Conservation (phyloP, 306 rosid species). For the Rosa persica region DNA sequence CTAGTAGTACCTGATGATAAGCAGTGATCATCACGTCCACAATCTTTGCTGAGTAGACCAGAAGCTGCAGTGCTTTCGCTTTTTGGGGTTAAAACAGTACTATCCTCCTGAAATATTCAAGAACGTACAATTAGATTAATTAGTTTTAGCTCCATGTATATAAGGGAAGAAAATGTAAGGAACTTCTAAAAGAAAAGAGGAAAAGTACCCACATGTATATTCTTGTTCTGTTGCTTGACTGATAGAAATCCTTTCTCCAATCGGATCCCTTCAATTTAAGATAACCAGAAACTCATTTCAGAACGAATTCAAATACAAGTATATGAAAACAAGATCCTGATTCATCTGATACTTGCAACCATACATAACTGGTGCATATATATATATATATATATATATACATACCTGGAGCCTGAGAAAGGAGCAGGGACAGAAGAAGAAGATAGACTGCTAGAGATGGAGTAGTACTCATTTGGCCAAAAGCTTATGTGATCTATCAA, state of each 20-base stretch:
- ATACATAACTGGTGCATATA: background rate
- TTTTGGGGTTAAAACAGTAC: conserved; percentile 26
- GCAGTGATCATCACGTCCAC: conserved; percentile 30
- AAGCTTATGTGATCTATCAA: background rate
- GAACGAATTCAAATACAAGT: background rate
- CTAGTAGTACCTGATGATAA: conserved; percentile 54
- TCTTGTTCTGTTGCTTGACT: conserved; percentile 28
- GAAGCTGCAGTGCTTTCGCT: conserved; percentile 3
- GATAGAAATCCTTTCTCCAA: conserved; percentile 43
- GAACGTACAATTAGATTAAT: background rate
- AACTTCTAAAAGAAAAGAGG: background rate
- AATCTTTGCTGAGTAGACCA: conserved; percentile 35
- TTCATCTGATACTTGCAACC: background rate
- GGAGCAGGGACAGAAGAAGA: conserved; percentile 52
- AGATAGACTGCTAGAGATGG: conserved; percentile 47
- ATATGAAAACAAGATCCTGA: conserved; percentile 1
- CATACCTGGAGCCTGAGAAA: conserved; percentile 61
- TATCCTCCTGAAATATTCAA: conserved; percentile 39
- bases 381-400: background rate
- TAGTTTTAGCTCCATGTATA: background rate
- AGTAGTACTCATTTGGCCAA: conserved; percentile 49
- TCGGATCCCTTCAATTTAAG: conserved; percentile 62
- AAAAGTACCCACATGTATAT: conserved; percentile 42
- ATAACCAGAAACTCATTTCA: background rate
- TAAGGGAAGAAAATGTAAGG: background rate